A percentile compares a stretch with the other conserved stretches of the same genome.
Conservation (phyloP, 2,329 filamentous ascomycete genomes). For the Calonectria hawksworthii region DNA sequence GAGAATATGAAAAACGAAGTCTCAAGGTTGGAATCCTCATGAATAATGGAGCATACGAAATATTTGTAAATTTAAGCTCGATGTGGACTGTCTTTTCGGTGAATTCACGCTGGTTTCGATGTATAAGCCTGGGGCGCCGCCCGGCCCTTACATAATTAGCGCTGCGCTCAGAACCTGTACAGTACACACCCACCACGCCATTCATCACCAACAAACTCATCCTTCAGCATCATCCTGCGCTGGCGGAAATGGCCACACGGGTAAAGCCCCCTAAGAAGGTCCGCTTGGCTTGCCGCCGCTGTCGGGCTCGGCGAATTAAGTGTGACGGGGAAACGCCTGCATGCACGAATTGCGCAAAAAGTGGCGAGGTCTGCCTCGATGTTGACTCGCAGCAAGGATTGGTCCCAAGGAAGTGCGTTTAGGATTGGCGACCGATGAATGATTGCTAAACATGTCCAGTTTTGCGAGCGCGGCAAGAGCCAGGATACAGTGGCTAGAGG, state of each 20-base stretch:
- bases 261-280: conserved; percentile 50
- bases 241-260: conserved; percentile 18
- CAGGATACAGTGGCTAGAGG: conserved; percentile 33
- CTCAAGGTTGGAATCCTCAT: neutral
- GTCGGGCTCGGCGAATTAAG: conserved; percentile 54
- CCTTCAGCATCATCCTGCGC: neutral
- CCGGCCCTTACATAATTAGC: neutral
- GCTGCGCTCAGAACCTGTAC: too few relatives aligned
- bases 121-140: neutral
- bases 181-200: too few relatives aligned
- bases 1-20: neutral
- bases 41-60: neutral
- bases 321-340: conserved; percentile 55
- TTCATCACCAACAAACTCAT: neutral
- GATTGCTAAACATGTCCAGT: neutral
- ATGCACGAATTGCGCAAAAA: conserved; percentile 54
- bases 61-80: neutral
- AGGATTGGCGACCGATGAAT: neutral
- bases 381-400: conserved; percentile 52
- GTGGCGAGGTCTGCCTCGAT: conserved; percentile 52
- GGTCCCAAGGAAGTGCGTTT: conserved; percentile 51
- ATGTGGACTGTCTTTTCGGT: neutral
- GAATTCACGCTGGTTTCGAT: neutral
- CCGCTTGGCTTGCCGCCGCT: conserved; percentile 54
- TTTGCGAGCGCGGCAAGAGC: conserved; percentile 25